phyloP scores from a whole-genome alignment of 2,329 filamentous ascomycete species.

The Huntiella moniliformis region DNA sequence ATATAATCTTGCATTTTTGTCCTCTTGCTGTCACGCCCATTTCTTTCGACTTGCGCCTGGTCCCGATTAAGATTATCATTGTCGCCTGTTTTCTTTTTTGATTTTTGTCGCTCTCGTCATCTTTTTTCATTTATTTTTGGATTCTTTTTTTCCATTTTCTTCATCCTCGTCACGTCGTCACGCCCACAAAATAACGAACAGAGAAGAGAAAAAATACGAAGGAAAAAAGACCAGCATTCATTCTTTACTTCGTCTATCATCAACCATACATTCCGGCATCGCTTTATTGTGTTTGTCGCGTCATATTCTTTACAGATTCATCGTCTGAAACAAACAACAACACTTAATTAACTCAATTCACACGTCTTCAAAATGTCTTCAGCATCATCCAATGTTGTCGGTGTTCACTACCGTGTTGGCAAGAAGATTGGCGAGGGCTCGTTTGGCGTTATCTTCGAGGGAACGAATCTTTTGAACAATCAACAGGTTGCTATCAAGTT shows the following conservation, averaged over 20 bases:
- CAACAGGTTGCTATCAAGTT: conserved; percentile 99
- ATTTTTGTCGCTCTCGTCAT: conserved; percentile 2
- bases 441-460: conserved; percentile 97
- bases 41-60: neutral
- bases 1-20: neutral
- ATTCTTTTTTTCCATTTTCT: conserved; percentile 1
- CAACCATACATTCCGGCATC: neutral
- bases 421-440: conserved; percentile 99
- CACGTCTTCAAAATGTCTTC: conserved; percentile 49
- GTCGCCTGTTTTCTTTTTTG: conserved; percentile 1
- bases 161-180: neutral
- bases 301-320: neutral
- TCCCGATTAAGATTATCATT: neutral
- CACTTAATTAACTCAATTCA: neutral
- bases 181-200: neutral
- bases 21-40: neutral
- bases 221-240: neutral
- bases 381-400: conserved; percentile 89
- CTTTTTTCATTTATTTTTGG: conserved; percentile 3
- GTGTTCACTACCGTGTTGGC: conserved; percentile 94
- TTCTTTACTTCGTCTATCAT: neutral
- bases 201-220: neutral
- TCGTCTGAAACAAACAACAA: neutral
- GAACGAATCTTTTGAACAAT: conserved; percentile 95
- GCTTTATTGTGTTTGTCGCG: neutral